Conservation (phyloP, 2,329 filamentous ascomycete species). For the Fusarium pseudoanthophilum region DNA sequence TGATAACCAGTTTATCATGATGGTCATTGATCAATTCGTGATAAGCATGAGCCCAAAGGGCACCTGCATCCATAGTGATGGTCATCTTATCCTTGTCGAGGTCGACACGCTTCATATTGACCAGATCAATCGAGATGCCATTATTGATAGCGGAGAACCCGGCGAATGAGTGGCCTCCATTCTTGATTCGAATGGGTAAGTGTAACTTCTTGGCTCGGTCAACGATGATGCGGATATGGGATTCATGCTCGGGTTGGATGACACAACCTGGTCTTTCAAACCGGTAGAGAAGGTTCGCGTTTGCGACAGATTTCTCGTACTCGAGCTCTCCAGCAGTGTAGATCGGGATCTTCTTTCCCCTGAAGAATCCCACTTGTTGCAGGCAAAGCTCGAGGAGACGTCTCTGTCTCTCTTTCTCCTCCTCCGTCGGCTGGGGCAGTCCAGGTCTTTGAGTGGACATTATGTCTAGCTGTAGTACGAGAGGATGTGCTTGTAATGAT, state of each 20-base stretch:
- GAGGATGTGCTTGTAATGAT: too few relatives aligned
- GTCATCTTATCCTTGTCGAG: slow-evolving; percentile 31
- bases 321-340: slow-evolving; percentile 1
- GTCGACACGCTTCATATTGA: slow-evolving; percentile 43
- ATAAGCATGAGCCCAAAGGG: slow-evolving; percentile 49
- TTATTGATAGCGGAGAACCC: slow-evolving; percentile 45
- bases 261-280: slow-evolving; percentile 27
- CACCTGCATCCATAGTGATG: slow-evolving; percentile 44
- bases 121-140: slow-evolving; percentile 47
- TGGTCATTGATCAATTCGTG: slow-evolving; percentile 41
- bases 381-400: neutral
- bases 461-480: too few relatives aligned
- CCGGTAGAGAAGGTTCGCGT: slow-evolving; percentile 30
- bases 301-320: slow-evolving; percentile 30
- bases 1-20: slow-evolving; percentile 40
- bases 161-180: slow-evolving; percentile 47
- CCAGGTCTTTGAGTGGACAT: neutral
- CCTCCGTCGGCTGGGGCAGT: fast-evolving
- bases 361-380: slow-evolving; percentile 10
- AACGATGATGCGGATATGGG: slow-evolving; percentile 10
- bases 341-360: neutral
- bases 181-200: slow-evolving; percentile 44
- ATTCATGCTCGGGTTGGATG: slow-evolving; percentile 21
- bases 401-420: fast-evolving
- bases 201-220: neutral